Evolutionary conservation across 1,284 basidiomycete genomes (phyloP), one percentile per base, ranked within the genome.

Genomic region (Ganoderma leucocontextum): DNA sequence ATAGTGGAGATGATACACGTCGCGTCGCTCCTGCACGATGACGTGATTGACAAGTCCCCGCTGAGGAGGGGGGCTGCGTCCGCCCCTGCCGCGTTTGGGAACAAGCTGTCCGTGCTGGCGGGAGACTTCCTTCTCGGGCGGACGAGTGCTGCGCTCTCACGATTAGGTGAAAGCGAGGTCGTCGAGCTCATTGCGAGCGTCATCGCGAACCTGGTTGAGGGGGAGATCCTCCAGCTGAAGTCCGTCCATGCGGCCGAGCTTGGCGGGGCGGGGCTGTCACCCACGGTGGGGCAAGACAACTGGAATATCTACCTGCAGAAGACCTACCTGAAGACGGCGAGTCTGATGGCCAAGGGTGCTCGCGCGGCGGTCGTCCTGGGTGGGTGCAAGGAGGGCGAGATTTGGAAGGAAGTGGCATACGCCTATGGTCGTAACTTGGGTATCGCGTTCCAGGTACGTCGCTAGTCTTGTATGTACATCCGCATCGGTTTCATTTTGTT

Each of bases 1-100:
- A 98, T 99, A 67, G 93, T 96, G 62, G 98, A 99, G 80, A 98
- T 99, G 96, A 96, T 99, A 70, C 97, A 99, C 79, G 95, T 98
- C 72, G 97, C 98, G 38, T 97, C 95, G 1, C 86, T 98, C 8
- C 84, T 99, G 19, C 98, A 99, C 79, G 96, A 99, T 86, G 95
- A 96, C 75, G 96, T 99, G 62, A 92, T 96, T 70, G 97, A 99
- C 83, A 86, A 86, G 68, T 95, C 97, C 0, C 84, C 90, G 17
- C 87, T 96, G 2, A 91, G 97, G 1, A 87, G 97, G 2, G 92
- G 94, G 6, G 88, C 87, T 0, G 89, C 95, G 4, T 95, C 93
- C 15, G 96, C 96, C 0, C 98, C 97, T 0, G 86, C 90, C 9
- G 90, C 90, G 10, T 97, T 97, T 76, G 96, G 95, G n/a, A 98